Evolutionary conservation across 257 asterid species (phyloP), one percentile per base, ranked within the genome.

Genomic region (Ilex asprella): DNA sequence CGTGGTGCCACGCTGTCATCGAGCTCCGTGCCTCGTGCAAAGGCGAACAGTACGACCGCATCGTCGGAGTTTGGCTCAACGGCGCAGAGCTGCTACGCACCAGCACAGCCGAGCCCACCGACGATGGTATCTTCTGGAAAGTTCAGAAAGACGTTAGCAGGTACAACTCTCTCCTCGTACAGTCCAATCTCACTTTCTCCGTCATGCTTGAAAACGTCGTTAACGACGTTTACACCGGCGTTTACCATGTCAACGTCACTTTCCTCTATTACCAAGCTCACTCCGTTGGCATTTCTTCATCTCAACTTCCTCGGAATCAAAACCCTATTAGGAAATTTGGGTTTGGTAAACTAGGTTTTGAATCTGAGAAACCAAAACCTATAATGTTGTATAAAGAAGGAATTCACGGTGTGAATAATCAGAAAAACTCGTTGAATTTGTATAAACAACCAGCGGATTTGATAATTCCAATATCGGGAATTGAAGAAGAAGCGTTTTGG

Each of bases 71-170:
- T 16, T 89, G 96, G 96, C 86, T 92, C 62, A 52, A 78, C 66
- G 97, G 99, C 10, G 81, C 71, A 8, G 99, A 86, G 77, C 56
- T 92, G 56, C 84, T 92, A 62, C 99, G 99, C 54, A 86, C 99
- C 59, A 84, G 91, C 83, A 84, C 97, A 5, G 89, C 97, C 5
- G 85, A 89, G 79, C 88, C 99, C 6, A 79, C 79, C 3, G 66
- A 67, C 0, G 67, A 62, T 0, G 95, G 91, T 5, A 54, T 92
- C 12, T 73, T 70, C 79, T 92, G 99, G 99, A 84, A 39, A 13
- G 74, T 87, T 16, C 68, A 73, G 1, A 92, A 86, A 72, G 96
- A 92, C n/a, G 78, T 92, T 56, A 80, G 96, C 13, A 78, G 65
- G 73, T 92, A 89, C 74, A 64, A 83, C 52, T 79, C 81, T 5